Percentiles rank a stretch among this genome's conserved stretches.
These are phyloP conservation scores for Sarcocystis neurona DNA, from an alignment of 169 alveolate genomes.

Conservation along the genomic window DNA sequence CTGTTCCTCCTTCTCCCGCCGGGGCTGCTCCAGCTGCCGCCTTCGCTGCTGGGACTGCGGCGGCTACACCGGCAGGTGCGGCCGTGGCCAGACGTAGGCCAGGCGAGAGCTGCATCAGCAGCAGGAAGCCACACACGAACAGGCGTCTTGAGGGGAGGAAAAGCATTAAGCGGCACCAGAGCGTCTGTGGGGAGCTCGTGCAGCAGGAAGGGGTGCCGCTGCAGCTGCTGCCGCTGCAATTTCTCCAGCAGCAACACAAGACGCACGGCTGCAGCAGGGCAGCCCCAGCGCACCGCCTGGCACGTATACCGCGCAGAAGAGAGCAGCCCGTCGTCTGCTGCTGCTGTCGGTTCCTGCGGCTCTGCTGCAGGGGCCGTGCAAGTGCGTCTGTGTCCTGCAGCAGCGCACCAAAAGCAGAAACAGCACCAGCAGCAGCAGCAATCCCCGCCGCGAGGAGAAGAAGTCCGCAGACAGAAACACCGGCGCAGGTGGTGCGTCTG, in stretches of 20 bases:
- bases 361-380: not conserved
- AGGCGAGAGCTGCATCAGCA: slow-evolving; percentile 24
- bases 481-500: too few relatives aligned
- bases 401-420: not conserved
- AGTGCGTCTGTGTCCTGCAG: not conserved
- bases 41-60: slow-evolving; percentile 16
- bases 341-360: not conserved
- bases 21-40: not conserved
- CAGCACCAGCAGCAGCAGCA: not conserved
- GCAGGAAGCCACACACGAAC: not conserved
- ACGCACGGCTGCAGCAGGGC: slow-evolving; percentile 48
- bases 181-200: slow-evolving; percentile 49
- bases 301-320: not conserved
- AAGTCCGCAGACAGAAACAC: not conserved
- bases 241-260: slow-evolving; percentile 28
- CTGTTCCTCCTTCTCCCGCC: not conserved
- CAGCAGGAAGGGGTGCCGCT: slow-evolving; percentile 39
- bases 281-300: slow-evolving; percentile 47
- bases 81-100: not conserved
- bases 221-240: slow-evolving; percentile 35
- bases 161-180: slow-evolving; percentile 1
- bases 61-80: not conserved
- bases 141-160: not conserved
- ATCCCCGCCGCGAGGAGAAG: not conserved
- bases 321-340: not conserved